These are phyloP conservation scores for Rhizomucor miehei DNA, from an alignment of 371 early-diverging fungal genomes.

Conservation along the genomic window DNA sequence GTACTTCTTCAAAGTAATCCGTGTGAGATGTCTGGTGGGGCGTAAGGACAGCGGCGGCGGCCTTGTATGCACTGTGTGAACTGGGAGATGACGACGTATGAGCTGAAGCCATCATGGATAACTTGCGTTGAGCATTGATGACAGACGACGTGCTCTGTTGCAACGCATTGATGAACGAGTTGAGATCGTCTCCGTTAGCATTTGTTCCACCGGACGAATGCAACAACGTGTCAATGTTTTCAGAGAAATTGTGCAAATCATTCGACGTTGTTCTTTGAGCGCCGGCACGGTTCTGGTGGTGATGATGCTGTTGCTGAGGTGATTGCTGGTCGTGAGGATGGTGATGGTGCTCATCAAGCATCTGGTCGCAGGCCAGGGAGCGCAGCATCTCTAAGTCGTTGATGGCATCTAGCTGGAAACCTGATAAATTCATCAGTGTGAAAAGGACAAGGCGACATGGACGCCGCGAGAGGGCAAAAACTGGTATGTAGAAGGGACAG, in stretches of 20 bases:
- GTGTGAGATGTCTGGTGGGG: slow-evolving; percentile 3
- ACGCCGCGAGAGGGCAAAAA: neutral
- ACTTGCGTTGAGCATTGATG: neutral
- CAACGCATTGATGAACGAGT: slow-evolving; percentile 7
- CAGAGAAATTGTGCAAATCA: too few relatives aligned
- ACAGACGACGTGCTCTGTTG: neutral
- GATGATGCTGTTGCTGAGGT: too few relatives aligned
- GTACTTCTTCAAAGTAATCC: slow-evolving; percentile 14
- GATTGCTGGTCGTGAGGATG: too few relatives aligned
- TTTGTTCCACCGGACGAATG: neutral
- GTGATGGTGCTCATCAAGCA: neutral
- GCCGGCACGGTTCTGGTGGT: too few relatives aligned
- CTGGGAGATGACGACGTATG: too few relatives aligned
- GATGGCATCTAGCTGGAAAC: slow-evolving; percentile 11
- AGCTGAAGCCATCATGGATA: neutral
- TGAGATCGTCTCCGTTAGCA: slow-evolving; percentile 1
- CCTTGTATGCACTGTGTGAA: too few relatives aligned
- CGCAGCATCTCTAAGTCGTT: slow-evolving; percentile 11
- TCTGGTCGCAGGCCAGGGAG: slow-evolving; percentile 3
- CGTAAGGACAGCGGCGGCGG: neutral
- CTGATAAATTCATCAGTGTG: slow-evolving; percentile 9
- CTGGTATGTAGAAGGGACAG: neutral
- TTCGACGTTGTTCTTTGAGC: too few relatives aligned
- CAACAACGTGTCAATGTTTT: slow-evolving; percentile 6
- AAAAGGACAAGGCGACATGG: neutral